Conservation (phyloP, 176 grass and related monocot species). For the Cocos nucifera region DNA sequence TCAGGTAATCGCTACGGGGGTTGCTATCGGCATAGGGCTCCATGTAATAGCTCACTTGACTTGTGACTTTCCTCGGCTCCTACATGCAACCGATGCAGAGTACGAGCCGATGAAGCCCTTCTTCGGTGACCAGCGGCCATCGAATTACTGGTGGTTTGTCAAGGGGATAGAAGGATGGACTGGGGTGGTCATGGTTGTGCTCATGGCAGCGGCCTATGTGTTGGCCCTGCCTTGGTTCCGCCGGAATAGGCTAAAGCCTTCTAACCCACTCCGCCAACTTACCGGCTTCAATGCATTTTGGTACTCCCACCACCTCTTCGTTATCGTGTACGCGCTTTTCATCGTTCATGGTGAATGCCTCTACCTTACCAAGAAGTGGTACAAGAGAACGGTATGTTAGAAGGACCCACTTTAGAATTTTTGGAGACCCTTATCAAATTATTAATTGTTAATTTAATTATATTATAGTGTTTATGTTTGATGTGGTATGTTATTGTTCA, state of each 20-base stretch:
- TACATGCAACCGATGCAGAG: slow-evolving; percentile 43
- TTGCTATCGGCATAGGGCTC: slow-evolving; percentile 41
- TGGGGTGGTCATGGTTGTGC: slow-evolving; percentile 56
- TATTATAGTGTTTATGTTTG: too few species aligned
- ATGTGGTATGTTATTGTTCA: slow-evolving; percentile 3
- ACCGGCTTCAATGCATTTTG: slow-evolving; percentile 93
- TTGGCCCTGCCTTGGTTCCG: slow-evolving; percentile 80
- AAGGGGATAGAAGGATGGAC: slow-evolving; percentile 70
- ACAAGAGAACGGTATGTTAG: slow-evolving; percentile 67
- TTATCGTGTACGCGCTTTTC: slow-evolving; percentile 59
- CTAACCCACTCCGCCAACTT: slow-evolving; percentile 41
- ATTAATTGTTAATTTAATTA: too few species aligned
- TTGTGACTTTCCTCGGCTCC: slow-evolving; percentile 70
- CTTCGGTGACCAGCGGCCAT: slow-evolving; percentile 46
- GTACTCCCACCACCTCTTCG: slow-evolving; percentile 96
- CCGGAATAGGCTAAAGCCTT: slow-evolving; percentile 40
- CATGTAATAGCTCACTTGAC: slow-evolving; percentile 60
- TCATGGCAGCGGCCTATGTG: slow-evolving; percentile 71
- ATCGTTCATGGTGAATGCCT: slow-evolving; percentile 66
- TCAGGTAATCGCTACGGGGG: slow-evolving; percentile 50
- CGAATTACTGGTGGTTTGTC: slow-evolving; percentile 92
- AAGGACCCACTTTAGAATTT: too few species aligned
- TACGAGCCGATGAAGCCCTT: slow-evolving; percentile 76
- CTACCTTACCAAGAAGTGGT: slow-evolving; percentile 77
- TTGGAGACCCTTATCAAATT: too few species aligned